These are phyloP conservation scores for Aspergillus puulaauensis DNA, from an alignment of 2,329 filamentous ascomycete genomes.

Conservation along the genomic window DNA sequence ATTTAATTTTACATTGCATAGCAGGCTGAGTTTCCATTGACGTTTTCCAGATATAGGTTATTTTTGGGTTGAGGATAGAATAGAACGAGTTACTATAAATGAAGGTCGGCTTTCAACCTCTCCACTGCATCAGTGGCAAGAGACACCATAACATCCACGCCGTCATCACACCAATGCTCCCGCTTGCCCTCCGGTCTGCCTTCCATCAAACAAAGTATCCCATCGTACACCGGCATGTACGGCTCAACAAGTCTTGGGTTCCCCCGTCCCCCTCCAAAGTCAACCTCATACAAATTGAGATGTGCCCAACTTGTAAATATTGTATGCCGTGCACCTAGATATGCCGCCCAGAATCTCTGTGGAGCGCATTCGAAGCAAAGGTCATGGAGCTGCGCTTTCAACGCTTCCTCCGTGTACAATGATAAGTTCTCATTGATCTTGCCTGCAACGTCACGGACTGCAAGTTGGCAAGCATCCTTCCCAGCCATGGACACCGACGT, in stretches of 20 bases:
- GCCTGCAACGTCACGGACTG: conserved; percentile 5
- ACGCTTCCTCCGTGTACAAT: conserved; percentile 34
- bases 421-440: conserved; percentile 37
- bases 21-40: background rate
- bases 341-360: conserved; percentile 51
- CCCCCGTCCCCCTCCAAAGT: conserved; percentile 31
- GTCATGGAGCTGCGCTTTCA: conserved; percentile 46
- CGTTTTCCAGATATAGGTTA: background rate
- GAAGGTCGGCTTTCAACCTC: conserved; percentile 2
- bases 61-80: background rate
- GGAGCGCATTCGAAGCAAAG: conserved; percentile 46
- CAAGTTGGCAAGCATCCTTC: background rate
- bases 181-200: background rate
- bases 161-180: conserved; percentile 3
- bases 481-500: background rate
- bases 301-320: conserved; percentile 47
- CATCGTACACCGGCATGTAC: background rate
- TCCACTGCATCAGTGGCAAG: background rate
- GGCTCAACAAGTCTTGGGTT: background rate
- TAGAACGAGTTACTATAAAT: background rate
- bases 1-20: background rate
- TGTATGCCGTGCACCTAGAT: conserved; percentile 44
- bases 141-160: background rate
- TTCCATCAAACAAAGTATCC: background rate
- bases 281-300: conserved; percentile 33